These are phyloP conservation scores for Penicillium arizonense DNA, from an alignment of 495 filamentous ascomycete genomes.

Conservation along the genomic window DNA sequence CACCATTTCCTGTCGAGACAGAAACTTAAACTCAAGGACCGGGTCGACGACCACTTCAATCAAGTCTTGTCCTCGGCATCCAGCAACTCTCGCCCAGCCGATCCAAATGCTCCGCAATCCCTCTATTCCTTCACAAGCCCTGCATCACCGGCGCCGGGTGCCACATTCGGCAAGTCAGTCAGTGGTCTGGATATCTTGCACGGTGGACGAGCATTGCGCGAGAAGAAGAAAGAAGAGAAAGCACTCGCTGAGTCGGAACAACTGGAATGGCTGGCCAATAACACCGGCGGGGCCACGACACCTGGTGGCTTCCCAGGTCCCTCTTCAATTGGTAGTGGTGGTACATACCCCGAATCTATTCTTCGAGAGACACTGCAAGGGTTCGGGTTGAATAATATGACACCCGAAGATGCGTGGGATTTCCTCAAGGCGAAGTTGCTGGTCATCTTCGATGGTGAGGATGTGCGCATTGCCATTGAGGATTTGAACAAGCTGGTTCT, in stretches of 20 bases:
- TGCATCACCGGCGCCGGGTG: constrained; percentile 65
- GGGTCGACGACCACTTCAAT: constrained; percentile 65
- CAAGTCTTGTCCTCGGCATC: constrained; percentile 82
- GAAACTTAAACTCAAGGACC: constrained; percentile 85
- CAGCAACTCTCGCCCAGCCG: constrained; percentile 83
- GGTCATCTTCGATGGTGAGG: constrained; percentile 89
- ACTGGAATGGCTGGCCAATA: constrained; percentile 42
- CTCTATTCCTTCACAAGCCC: constrained; percentile 75
- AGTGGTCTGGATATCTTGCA: constrained; percentile 83
- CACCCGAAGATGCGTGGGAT: constrained; percentile 91
- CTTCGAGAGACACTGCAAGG: constrained; percentile 50
- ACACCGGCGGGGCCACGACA: constrained; percentile 19
- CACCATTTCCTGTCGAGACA: constrained; percentile 87
- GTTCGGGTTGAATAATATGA: constrained; percentile 78
- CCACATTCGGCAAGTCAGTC: constrained; percentile 73
- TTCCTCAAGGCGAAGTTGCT: constrained; percentile 88
- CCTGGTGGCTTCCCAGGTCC: constrained; percentile 36
- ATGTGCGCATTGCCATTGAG: constrained; percentile 84
- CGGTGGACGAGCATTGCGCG: constrained; percentile 77
- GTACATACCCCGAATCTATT: constrained; percentile 30
- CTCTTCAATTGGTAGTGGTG: constrained; percentile 31
- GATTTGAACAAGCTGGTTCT: constrained; percentile 88
- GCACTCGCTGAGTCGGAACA: constrained; percentile 45
- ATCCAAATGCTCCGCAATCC: constrained; percentile 80
- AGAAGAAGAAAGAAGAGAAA: constrained; percentile 88